Evolutionary conservation across 805 yeast genomes (phyloP).

Genomic region (Teunomyces kruisii): DNA sequence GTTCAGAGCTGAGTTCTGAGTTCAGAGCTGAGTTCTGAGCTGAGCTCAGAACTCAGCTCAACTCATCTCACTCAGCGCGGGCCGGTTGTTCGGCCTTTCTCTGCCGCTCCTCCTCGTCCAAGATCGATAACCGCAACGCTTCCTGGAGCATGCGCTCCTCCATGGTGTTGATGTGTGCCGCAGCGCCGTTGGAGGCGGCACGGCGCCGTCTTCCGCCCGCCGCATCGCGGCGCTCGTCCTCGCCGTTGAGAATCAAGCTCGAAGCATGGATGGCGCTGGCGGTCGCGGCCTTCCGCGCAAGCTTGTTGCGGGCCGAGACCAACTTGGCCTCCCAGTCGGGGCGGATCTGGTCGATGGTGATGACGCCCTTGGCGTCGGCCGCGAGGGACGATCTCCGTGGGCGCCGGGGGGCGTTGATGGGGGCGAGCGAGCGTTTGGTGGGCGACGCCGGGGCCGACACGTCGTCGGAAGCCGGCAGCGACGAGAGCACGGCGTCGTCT

Average conservation of each 20-base stretch:
- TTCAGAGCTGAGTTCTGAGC: too few relatives aligned
- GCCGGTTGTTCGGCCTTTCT: slow-evolving; percentile 11
- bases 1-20: too few relatives aligned
- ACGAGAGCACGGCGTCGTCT: slow-evolving; percentile 4
- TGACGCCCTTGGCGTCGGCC: slow-evolving; percentile 65
- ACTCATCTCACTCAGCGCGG: too few relatives aligned
- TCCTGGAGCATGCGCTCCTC: slow-evolving; percentile 81
- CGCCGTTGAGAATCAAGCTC: slow-evolving; percentile 55
- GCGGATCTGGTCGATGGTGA: slow-evolving; percentile 77
- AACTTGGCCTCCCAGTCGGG: slow-evolving; percentile 91
- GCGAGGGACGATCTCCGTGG: slow-evolving; percentile 42
- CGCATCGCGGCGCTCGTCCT: slow-evolving; percentile 10
- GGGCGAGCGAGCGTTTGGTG: not conserved
- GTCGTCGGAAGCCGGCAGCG: not conserved
- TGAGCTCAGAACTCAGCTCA: too few relatives aligned
- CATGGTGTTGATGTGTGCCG: slow-evolving; percentile 17
- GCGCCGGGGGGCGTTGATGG: slow-evolving; percentile 12
- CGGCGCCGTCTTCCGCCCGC: slow-evolving; percentile 26
- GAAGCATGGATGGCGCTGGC: slow-evolving; percentile 94
- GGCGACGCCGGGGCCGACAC: too few relatives aligned
- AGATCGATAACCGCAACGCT: slow-evolving; percentile 71
- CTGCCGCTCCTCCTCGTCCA: slow-evolving; percentile 64
- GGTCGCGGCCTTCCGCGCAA: slow-evolving; percentile 87
- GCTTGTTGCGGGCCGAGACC: slow-evolving; percentile 65
- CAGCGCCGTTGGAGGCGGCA: slow-evolving; percentile 8